Evolutionary conservation across 345 rosid species (phyloP), one percentile per base, ranked within the genome.

Genomic region (Eucalyptus cloeziana): DNA sequence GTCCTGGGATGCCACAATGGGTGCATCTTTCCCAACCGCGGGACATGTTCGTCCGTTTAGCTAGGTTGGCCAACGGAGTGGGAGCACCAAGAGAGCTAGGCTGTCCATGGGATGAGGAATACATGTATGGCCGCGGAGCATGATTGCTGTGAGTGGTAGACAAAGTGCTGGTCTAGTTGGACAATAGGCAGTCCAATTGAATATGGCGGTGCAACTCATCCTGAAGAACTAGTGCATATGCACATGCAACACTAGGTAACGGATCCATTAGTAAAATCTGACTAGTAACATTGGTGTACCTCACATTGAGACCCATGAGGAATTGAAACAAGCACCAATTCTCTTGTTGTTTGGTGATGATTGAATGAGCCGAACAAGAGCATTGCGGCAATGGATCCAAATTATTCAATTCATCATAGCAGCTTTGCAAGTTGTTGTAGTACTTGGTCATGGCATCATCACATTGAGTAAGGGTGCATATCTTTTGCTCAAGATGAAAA

Each of bases 21-120:
- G 40, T 17, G 3, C 40, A n/a, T 67, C 40, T 7, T 14, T 67
- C 40, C 40, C 3, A 5, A 3, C 6, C 0, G 0, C 21, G 5
- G 0, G 40, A 31, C 0, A 2, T 67, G 79, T n/a, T 67, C 11
- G 5, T 67, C 22, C 21, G 2, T 67, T 67, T 67, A n/a, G 40
- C 79, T n/a, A 67, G 40, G 40, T 67, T 67, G 79, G 5, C 79
- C 5, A 8, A 67, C 1, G 9, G 1, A 67, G 79, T 8, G 21
- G 40, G 22, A 62, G 33, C 31, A 30, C 71, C 17, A 30, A 62
- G 3, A n/a, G 79, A 67, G 79, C 5, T n/a, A 0, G 40, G 40
- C 5, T 62, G 33, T 62, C 69, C 31, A 30, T 62, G 69, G 31
- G 31, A 62, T 62, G 31, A 62, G 69, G 3, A n/a, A n/a, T 67